Evolutionary conservation across 106 monocot species (phyloP), one percentile per base, ranked within the genome.

Genomic region (Allium fistulosum): DNA sequence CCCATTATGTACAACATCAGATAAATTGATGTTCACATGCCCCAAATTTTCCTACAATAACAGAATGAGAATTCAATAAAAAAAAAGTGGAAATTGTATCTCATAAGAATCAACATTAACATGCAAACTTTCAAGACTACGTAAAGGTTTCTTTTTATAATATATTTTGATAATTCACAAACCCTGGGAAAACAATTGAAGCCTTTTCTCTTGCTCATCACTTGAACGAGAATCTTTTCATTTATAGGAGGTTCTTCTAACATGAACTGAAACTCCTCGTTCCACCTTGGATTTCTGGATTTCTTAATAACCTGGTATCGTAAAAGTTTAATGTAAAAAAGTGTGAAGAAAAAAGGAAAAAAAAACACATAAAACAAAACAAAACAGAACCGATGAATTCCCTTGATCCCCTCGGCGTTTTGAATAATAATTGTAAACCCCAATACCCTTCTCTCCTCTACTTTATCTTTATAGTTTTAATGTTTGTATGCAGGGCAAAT

Each of bases 261-360:
- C 69, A 81, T 61, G 63, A 86, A 97, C 69, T 96, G 85, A 62
- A 96, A 96, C 50, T 74, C 85, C 59, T 88, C 88, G 14, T 80
- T 76, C 95, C 97, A 97, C 73, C 84, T 84, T 9, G 97, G 92
- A 65, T 89, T 61, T 48, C 92, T 84, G 49, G 68, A 82, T 71
- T 79, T 87, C 75, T 75, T 88, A 18, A 92, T 69, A 9, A 82
- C 71, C 96, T 88, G 51, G 26, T 11, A 67, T 67, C 67, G 17
- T 17, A 2, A 18, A 4, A 55, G 15, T 3, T 22, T 59, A 5
- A 37, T 37, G 37, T 37, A 37, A 37, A 4, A 5, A 37, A 37
- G 37, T 37, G 37, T 1, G 1, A 37, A 37, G 22, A 22, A 22
- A 22, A 1, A 22, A 22, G 1, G 1, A 22, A 22, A 22, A 22